Evolutionary conservation across 441 rosid species (phyloP), one percentile per base, ranked within the genome.

Genomic region (Erodium trifolium): DNA sequence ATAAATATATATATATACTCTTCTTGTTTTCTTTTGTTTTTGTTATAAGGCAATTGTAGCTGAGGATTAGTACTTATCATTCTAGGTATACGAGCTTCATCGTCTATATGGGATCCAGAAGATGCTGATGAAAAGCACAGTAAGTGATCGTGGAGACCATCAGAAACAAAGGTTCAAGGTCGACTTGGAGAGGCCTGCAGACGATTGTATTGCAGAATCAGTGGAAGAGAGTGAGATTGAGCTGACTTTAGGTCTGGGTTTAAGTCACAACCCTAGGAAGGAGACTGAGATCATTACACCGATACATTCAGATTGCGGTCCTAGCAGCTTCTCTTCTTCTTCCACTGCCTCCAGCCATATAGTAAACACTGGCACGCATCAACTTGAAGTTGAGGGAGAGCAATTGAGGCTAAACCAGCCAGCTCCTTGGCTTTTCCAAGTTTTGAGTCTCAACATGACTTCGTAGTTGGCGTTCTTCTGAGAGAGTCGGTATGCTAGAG

Each of bases 1-100:
- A 34, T 34, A 34, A 34, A 34, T 34, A 34, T 5, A 34, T 34
- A 34, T 1, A 34, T 34, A 34, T 23, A 23, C 27, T 5, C 37
- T 34, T 34, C 37, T 34, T 34, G 37, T 34, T 34, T 34, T 34
- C 2, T 34, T 34, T 34, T 34, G 27, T 23, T 23, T 23, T 23
- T 23, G n/a, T n/a, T 31, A 3, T 31, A 31, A 23, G 37, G 37
- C 37, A 3, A 34, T 34, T 34, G 37, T 34, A 34, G 5, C 37
- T 34, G 37, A 34, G 37, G 37, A 2, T 34, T 34, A 34, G 37
- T 34, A 34, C 37, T 34, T 34, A 19, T 14, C 2, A 3, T 55
- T 16, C 59, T 76, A 93, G 99, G 91, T 93, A 7, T 68, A 77
- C 65, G 99, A 93, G 82, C 99, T 93, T 62, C 99, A 93, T 77